Base-by-base conservation (phyloP, 2,329 filamentous ascomycete species). In the Diplodia intermedia region DNA sequence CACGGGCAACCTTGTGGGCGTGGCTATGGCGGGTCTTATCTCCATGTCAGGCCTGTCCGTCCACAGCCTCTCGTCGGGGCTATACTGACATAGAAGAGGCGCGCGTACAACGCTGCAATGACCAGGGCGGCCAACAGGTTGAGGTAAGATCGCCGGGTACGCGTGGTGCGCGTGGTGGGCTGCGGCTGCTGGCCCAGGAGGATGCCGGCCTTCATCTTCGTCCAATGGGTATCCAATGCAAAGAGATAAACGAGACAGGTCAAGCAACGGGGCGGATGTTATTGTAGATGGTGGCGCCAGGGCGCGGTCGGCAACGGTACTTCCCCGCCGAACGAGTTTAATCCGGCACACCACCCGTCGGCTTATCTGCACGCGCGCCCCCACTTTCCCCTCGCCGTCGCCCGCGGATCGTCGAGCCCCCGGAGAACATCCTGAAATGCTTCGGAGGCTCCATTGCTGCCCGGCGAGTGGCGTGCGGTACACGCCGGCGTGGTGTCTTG, bases 1-100 rank as follows among this genome's bases (percentile, higher is more conserved):
- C 80, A 23, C 66, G 65, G 2, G 43, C 38, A 12, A 67, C 18
- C 29, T 49, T 61, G 43, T 67, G 54, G 11, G 54, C 36, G 65
- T 61, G 65, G 53, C 53, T 53, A 31, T 67, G 65, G 31, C 55
- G 65, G 26, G 54, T 52, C 65, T 67, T 6, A 9, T 49, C 54
- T 55, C 52, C 7, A 12, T 9, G 12, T 20, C 15, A 31, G 8
- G n/a, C 33, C 15, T 36, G 14, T 14, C 33, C 0, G 6, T 54
- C 15, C 20, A 12, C 8, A n/a, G 15, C 33, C 31, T 23, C 7
- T 33, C 15, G 2, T 11, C 23, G 3, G 3, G 18, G 8, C 7
- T 20, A 23, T 33, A 57, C 63, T 66, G 26, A 66, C 63, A 40
- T 66, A 66, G 53, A 66, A 20, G 26, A 66, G 38, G n/a, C 52